Base-by-base conservation (phyloP, 2,329 filamentous ascomycete genomes). In the Fusarium oligoseptatum region DNA sequence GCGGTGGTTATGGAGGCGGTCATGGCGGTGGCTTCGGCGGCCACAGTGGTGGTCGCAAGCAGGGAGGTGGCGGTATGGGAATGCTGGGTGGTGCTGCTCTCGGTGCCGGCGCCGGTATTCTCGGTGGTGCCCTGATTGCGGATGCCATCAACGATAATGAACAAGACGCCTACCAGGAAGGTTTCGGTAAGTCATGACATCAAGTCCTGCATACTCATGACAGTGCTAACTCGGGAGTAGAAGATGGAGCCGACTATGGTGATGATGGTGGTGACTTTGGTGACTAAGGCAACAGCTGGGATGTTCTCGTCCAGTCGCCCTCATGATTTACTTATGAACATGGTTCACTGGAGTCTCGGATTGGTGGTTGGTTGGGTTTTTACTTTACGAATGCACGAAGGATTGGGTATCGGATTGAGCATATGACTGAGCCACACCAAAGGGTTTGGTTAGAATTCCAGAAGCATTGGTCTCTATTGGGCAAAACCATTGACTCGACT, bases 101-200 rank as follows among this genome's bases (percentile, higher is more conserved):
- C 50, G 95, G 95, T 84, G 82, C 94, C 5, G 95, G 95, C 76
- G 95, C 93, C 73, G 95, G 95, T 82, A 80, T 98, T 80, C 78
- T 98, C 1, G 95, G 95, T 76, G 95, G 95, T 65, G 89, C 91
- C 71, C 72, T 97, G 78, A 83, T 97, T 36, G 92, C 88, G 3
- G 87, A 93, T 79, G 92, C 92, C 1, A 87, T 95, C 60, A 84
- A 93, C 66, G 89, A 92, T 70, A 81, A 88, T 56, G 83, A 93
- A 74, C 84, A 92, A 69, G 86, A 90, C 6, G 88, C 89, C 34
- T 92, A 88, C 66, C 77, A 84, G 45, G 82, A 87, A 0, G 87
- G 86, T 65, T 85, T 81, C 67, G 63, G 83, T 85, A 76, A 81
- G 83, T 81, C 17, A 12, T 24, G 15, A 14, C 3, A 11, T 29